Evolutionary conservation across 495 filamentous ascomycete species (phyloP), one percentile per base, ranked within the genome.

Genomic region (Tuber umbilicatum): DNA sequence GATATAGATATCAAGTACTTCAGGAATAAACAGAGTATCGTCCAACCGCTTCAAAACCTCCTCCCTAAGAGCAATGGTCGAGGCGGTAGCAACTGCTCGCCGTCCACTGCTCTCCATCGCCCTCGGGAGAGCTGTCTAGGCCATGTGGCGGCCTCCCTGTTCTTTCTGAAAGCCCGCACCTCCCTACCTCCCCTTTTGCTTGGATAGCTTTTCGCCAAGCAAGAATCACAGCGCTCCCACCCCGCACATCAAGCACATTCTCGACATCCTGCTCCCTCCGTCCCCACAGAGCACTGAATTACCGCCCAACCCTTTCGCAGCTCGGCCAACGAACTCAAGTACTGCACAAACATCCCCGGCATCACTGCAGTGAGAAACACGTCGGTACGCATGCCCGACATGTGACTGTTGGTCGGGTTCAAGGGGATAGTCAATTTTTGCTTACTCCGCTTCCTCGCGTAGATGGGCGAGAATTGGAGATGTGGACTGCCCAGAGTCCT

Each of bases 1-100:
- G 3, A 78, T 72, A 39, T 80, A 73, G 43, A 70, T 69, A 70
- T 99, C 93, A 23, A 95, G 95, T 39, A 98, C 85, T 2, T 93
- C 91, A 16, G 95, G 94, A 37, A 99, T 87, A 82, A 99, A 98
- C 0, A 90, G 93, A 0, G 95, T 97, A 80, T 97, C 91, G 21
- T 95, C 88, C 17, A 98, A 87, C 75, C 97, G 87, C 41, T 84
- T 84, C 72, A 92, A 92, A n/a, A 92, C 87, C 27, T 94, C 90
- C 37, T 92, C 85, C 23, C 93, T 90, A 47, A 99, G 86, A 2
- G 85, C 73, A 21, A 87, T 85, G 1, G 90, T 89, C 0, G 86
- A 90, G 12, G 88, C 87, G 7, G 92, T 76, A 1, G 86, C 87
- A 17, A 85, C 87, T 60, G 86, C 86, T 79, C 86, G 88, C 37